Evolutionary conservation across 1,139 yeast genomes (phyloP), one percentile per base, ranked within the genome.

Genomic region (Pneumocystis murina): DNA sequence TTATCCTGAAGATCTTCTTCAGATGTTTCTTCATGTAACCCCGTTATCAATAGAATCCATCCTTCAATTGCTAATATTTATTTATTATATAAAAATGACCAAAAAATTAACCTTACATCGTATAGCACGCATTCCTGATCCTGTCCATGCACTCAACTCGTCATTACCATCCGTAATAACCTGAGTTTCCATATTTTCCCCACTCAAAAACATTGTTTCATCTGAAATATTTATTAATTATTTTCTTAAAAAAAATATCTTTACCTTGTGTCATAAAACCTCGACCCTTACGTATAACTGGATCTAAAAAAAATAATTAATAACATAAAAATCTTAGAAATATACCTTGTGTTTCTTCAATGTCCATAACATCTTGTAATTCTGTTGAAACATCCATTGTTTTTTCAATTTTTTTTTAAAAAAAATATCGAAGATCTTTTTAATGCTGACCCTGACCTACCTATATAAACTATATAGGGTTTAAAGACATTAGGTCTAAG

Each of bases 21-120:
- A 10, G 77, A 70, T 3, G 78, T 76, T 67, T 79, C 82, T 58
- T 78, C 80, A 64, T 79, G 80, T 17, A 79, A 65, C 60, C 77
- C 77, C 0, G 76, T 71, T 7, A 73, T 78, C 8, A 78, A 70
- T 1, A 79, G 60, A 8, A 78, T 74, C 74, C 78, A 79, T 30
- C 81, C 82, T 68, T 78, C 81, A 1, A 78, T 66, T 2, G 78
- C 76, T 70, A 24, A 24, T 12, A 5, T 20, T 24, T 48, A 14
- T 3, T 24, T 12, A 48, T 2, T 8, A 4, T 24, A 20, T n/a
- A 4, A 1, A 17, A 6, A 8, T 14, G 17, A n/a, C 7, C 24
- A 1, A 35, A 36, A 5, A 7, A 2, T 20, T 7, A 24, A 48
- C 16, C 28, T 30, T 30, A 30, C 62, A 62, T 12, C 30, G 55